Evolutionary conservation across 495 filamentous ascomycete species (phyloP).

Genomic region (Aspergillus asperescens): DNA sequence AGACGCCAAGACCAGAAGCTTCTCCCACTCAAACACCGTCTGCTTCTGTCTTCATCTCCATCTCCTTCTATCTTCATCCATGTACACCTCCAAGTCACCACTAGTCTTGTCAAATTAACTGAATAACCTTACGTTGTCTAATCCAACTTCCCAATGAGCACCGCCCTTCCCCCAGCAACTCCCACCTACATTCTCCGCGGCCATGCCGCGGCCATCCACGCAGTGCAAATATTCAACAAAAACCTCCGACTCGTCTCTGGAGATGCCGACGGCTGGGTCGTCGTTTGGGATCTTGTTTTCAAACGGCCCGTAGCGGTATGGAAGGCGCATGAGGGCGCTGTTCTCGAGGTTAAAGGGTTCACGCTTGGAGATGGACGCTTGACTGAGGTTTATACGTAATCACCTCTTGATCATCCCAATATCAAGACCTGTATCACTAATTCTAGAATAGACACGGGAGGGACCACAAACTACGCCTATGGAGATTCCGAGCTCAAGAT

Average conservation of each 20-base stretch:
- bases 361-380: constrained; percentile 39
- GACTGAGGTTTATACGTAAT: constrained; percentile 61
- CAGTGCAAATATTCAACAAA: constrained; percentile 61
- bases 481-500: constrained; percentile 63
- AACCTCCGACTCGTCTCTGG: constrained; percentile 79
- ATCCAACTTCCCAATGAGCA: constrained; percentile 1
- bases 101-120: too few relatives aligned
- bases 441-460: constrained; percentile 65
- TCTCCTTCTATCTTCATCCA: too few relatives aligned
- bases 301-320: constrained; percentile 82
- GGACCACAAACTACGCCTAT: constrained; percentile 81
- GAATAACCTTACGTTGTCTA: too few relatives aligned
- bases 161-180: constrained; percentile 49
- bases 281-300: constrained; percentile 77
- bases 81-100: too few relatives aligned
- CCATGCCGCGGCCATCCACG: constrained; percentile 76
- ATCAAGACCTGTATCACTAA: constrained; percentile 3
- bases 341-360: constrained; percentile 68
- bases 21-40: too few relatives aligned
- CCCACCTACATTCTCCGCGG: constrained; percentile 85
- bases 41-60: too few relatives aligned
- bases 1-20: too few relatives aligned
- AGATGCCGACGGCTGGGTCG: constrained; percentile 85
- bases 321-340: constrained; percentile 74
- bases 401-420: constrained; percentile 30